Conservation (phyloP, 2,329 filamentous ascomycete species). For the Diplodia seriata region DNA sequence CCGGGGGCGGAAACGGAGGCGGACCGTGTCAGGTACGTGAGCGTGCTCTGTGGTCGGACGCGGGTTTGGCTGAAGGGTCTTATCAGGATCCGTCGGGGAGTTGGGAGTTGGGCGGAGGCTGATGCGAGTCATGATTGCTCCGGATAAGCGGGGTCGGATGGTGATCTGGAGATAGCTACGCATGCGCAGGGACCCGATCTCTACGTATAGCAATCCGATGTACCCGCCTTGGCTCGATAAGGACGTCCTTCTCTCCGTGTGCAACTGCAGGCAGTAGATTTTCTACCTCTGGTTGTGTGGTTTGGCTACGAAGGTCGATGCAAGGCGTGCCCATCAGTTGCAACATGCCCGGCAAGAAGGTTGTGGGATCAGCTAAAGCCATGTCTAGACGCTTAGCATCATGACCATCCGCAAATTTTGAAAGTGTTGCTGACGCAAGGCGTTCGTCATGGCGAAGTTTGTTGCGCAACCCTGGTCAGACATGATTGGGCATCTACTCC, state of each 20-base stretch:
- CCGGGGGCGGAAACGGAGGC: constrained; percentile 27
- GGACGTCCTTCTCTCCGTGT: not conserved
- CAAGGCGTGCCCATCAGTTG: not conserved
- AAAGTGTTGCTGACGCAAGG: not conserved
- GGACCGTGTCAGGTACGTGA: constrained; percentile 18
- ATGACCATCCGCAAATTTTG: too few species aligned
- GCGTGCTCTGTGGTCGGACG: not conserved
- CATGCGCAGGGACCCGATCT: constrained; percentile 15
- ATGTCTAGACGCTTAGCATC: not conserved
- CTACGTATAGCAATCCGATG: not conserved
- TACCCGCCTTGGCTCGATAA: not conserved
- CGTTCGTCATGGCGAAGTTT: not conserved
- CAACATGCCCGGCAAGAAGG: not conserved
- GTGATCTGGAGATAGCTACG: constrained; percentile 20
- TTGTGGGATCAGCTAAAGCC: not conserved
- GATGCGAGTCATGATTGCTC: constrained; percentile 24
- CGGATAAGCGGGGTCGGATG: constrained; percentile 24
- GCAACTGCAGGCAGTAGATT: not conserved
- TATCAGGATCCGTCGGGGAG: constrained; percentile 20
- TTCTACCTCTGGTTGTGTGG: not conserved
- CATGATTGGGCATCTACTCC: not conserved
- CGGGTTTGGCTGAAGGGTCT: constrained; percentile 8
- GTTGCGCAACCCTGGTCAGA: not conserved
- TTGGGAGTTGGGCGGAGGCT: not conserved
- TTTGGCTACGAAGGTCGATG: not conserved